These are phyloP conservation scores for Russula sp. DNA, from an alignment of 768 basidiomycete species.

Conservation along the genomic window DNA sequence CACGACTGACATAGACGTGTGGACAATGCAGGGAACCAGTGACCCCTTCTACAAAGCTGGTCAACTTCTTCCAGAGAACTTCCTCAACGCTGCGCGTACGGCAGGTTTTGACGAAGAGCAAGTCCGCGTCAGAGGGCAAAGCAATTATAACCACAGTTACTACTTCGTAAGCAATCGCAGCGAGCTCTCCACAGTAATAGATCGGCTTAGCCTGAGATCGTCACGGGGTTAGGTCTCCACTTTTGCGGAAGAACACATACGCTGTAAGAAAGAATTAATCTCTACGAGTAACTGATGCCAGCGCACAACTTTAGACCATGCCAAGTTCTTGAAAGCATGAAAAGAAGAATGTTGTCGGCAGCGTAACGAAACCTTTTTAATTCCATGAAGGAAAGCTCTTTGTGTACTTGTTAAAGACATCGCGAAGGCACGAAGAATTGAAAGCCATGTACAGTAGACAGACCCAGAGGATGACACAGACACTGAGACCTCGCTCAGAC, in stretches of 20 bases:
- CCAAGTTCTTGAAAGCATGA: slow-evolving; percentile 77
- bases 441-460: slow-evolving; percentile 7
- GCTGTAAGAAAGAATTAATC: slow-evolving; percentile 44
- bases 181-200: neutral
- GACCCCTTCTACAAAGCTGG: slow-evolving; percentile 83
- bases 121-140: slow-evolving; percentile 73
- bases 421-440: slow-evolving; percentile 15
- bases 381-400: neutral
- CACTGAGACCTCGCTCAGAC: neutral
- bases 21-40: slow-evolving; percentile 51
- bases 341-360: neutral
- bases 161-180: slow-evolving; percentile 56
- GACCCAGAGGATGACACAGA: neutral
- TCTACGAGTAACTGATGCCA: slow-evolving; percentile 24
- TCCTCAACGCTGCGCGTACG: slow-evolving; percentile 69
- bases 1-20: neutral
- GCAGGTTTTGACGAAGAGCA: slow-evolving; percentile 67
- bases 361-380: neutral
- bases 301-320: slow-evolving; percentile 58
- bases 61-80: slow-evolving; percentile 88
- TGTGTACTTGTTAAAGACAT: slow-evolving; percentile 9
- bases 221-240: slow-evolving; percentile 63
- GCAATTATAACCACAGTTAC: slow-evolving; percentile 86
- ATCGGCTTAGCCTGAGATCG: neutral
- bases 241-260: slow-evolving; percentile 82